Conservation (phyloP, 768 basidiomycete species). For the Psilocybe subaeruginosa region DNA sequence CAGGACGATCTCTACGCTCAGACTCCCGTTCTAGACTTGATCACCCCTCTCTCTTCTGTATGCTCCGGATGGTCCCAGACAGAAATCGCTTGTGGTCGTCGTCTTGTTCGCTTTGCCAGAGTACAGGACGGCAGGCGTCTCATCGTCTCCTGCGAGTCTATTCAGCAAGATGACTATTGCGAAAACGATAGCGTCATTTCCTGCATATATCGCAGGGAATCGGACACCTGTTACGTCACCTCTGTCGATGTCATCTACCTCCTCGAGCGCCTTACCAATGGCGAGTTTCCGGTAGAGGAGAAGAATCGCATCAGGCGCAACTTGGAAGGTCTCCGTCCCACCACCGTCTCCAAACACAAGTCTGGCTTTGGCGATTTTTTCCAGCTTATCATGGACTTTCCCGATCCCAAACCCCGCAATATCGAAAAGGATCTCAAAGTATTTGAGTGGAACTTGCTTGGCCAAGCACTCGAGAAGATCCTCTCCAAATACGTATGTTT, state of each 20-base stretch:
- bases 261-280: constrained; percentile 75
- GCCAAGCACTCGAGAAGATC: constrained; percentile 76
- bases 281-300: constrained; percentile 90
- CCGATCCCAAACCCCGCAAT: constrained; percentile 90
- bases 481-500: constrained; percentile 80
- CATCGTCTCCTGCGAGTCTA: constrained; percentile 76
- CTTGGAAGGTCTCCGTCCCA: constrained; percentile 89
- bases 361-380: constrained; percentile 85
- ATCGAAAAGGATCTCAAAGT: constrained; percentile 98
- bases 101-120: constrained; percentile 86
- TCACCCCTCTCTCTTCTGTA: constrained; percentile 57
- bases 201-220: constrained; percentile 88
- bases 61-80: constrained; percentile 62
- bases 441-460: constrained; percentile 75
- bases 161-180: constrained; percentile 73
- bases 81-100: constrained; percentile 71
- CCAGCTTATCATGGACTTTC: constrained; percentile 95
- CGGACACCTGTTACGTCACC: constrained; percentile 82
- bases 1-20: constrained; percentile 50
- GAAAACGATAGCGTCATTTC: constrained; percentile 85
- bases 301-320: constrained; percentile 96
- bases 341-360: constrained; percentile 88
- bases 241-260: constrained; percentile 96
- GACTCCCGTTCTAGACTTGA: constrained; percentile 62
- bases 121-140: constrained; percentile 77